Evolutionary conservation across 176 grass and related monocot species (phyloP).

Genomic region (Avena insularis): DNA sequence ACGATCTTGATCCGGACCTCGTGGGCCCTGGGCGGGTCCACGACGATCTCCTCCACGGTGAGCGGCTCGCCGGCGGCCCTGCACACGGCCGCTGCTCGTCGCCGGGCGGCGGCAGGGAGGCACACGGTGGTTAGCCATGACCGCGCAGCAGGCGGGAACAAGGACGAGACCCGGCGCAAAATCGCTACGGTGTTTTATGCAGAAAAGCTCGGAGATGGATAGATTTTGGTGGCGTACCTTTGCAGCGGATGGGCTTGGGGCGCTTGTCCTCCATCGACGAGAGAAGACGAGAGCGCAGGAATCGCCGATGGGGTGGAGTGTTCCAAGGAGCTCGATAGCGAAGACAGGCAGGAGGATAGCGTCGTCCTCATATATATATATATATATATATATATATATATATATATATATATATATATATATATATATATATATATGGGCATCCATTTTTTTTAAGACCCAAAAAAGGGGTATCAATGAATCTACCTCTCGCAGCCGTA

Average conservation of each 20-base stretch:
- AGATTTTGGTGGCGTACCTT: conserved; percentile 42
- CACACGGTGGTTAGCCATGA: not conserved
- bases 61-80: conserved; percentile 72
- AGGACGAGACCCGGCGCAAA: not conserved
- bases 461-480: not conserved
- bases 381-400: too few species aligned
- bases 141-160: not conserved
- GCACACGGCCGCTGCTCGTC: conserved; percentile 76
- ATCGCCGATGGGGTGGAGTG: not conserved
- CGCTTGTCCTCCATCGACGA: conserved; percentile 40
- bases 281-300: conserved; percentile 10
- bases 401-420: not conserved
- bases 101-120: not conserved
- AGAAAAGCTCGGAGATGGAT: not conserved
- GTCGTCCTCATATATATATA: not conserved
- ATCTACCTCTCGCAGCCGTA: too few species aligned
- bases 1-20: conserved; percentile 78
- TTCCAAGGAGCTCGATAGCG: not conserved
- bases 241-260: conserved; percentile 73
- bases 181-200: not conserved
- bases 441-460: too few species aligned
- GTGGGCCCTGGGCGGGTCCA: conserved; percentile 68
- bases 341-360: not conserved
- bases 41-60: conserved; percentile 72
- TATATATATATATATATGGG: not conserved